Evolutionary conservation across 257 asterid genomes (phyloP), one percentile per base, ranked within the genome.

Genomic region (Penstemon davidsonii): DNA sequence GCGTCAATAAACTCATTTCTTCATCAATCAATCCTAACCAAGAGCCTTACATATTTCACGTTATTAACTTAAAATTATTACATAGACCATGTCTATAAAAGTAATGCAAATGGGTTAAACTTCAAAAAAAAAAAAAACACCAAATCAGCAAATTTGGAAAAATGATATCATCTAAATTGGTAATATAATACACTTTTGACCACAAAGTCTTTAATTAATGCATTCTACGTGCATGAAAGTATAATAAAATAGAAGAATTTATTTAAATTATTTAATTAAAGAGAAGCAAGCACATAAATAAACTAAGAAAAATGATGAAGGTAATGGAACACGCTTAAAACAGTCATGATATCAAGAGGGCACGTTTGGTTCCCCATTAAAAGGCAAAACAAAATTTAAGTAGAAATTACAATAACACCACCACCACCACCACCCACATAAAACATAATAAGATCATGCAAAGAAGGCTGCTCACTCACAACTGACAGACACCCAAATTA

Each of bases 331-430:
- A 83, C 79, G 80, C 84, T 69, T 42, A 51, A 85, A 75, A 67
- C 74, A 77, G 83, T 85, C 81, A 89, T 91, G 78, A 87, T 91
- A 60, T 65, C 85, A 66, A 79, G 54, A 72, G 72, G 92, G 86
- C 96, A 91, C 96, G 96, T 89, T 91, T 86, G 93, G 90, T 86
- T 91, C 83, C 94, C 84, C 75, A 71, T 69, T 56, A 40, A 66
- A 83, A 69, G 72, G 73, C 85, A 77, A 36, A 46, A 51, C n/a
- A 45, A n/a, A 60, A 45, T 54, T 56, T 58, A 36, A 47, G 36
- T 44, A 38, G 5, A 55, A 44, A 40, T 68, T 42, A 56, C 33
- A 43, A 56, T 8, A 19, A 69, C 45, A 45, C 15, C 53, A 8
- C 18, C 58, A 64, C 58, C 62, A 71, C 37, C 59, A 77, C 76